Evolutionary conservation across 768 basidiomycete genomes (phyloP).

Genomic region (Amanita molliuscula): DNA sequence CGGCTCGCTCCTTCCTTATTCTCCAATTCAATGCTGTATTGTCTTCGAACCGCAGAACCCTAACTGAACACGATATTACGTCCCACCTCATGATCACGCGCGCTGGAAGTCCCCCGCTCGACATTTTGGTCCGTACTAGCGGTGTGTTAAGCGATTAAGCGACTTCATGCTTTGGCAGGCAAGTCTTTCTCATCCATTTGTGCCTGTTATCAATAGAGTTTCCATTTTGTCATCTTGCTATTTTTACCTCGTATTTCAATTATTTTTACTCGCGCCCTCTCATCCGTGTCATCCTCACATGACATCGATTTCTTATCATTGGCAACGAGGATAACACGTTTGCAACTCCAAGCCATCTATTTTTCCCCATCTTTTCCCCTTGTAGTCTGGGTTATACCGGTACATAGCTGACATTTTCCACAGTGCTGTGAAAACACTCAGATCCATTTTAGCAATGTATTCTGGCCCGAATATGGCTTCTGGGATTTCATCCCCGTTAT

Average conservation of each 20-base stretch:
- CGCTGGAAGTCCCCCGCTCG: conserved; percentile 68
- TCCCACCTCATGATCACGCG: conserved; percentile 54
- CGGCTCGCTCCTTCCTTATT: no score
- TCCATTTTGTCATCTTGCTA: no score
- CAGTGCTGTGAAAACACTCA: conserved; percentile 80
- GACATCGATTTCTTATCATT: not conserved
- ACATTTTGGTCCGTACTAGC: conserved; percentile 85
- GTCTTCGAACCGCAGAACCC: conserved; percentile 13
- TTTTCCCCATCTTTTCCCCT: not conserved
- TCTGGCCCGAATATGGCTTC: conserved; percentile 92
- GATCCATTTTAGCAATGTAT: conserved; percentile 72
- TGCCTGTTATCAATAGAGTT: no score
- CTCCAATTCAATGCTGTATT: not conserved
- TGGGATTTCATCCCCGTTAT: conserved; percentile 81
- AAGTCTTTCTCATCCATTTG: conserved; percentile 13
- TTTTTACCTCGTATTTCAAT: no score
- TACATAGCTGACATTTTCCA: conserved; percentile 6
- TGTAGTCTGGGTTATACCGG: not conserved
- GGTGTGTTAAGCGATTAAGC: conserved; percentile 80
- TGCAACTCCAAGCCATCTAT: not conserved
- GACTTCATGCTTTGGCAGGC: conserved; percentile 98
- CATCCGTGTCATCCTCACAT: not conserved
- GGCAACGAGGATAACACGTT: conserved; percentile 3
- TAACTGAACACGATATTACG: conserved; percentile 64
- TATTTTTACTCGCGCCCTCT: not conserved